phyloP scores from a whole-genome alignment of 2,329 filamentous ascomycete genomes.

The Cytospora leucostoma region DNA sequence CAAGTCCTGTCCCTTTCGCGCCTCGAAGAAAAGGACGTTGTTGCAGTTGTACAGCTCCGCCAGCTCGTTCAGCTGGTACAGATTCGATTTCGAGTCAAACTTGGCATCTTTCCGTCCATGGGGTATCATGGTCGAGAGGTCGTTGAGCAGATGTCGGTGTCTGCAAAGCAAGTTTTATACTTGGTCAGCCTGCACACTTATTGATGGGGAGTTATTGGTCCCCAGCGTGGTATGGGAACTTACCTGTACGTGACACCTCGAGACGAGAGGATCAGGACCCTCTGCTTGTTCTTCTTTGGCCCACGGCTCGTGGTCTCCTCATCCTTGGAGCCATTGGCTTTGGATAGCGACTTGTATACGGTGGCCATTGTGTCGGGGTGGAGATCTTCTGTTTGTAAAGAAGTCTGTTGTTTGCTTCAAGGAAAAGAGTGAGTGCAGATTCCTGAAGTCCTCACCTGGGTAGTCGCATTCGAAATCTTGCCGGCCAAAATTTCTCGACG shows the following conservation, averaged over 20 bases:
- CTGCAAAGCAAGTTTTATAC: conserved; percentile 45
- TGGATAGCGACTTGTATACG: conserved; percentile 74
- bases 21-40: conserved; percentile 92
- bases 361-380: conserved; percentile 59
- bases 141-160: conserved; percentile 90
- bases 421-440: neutral
- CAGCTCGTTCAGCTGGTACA: conserved; percentile 75
- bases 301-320: conserved; percentile 50
- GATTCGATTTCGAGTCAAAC: conserved; percentile 92
- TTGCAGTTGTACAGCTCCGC: conserved; percentile 83
- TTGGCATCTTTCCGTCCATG: conserved; percentile 95
- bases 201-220: neutral
- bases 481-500: conserved; percentile 21
- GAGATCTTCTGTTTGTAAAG: neutral
- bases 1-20: conserved; percentile 88
- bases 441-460: neutral
- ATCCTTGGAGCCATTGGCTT: conserved; percentile 50
- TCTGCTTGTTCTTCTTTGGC: conserved; percentile 65
- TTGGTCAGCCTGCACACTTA: conserved; percentile 1
- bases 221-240: conserved; percentile 28
- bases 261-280: conserved; percentile 88
- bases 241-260: conserved; percentile 88
- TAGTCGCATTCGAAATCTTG: conserved; percentile 6
- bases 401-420: neutral
- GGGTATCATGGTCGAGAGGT: conserved; percentile 84